phyloP scores from a whole-genome alignment of 176 grass and related monocot genomes.

The Olyra latifolia region DNA sequence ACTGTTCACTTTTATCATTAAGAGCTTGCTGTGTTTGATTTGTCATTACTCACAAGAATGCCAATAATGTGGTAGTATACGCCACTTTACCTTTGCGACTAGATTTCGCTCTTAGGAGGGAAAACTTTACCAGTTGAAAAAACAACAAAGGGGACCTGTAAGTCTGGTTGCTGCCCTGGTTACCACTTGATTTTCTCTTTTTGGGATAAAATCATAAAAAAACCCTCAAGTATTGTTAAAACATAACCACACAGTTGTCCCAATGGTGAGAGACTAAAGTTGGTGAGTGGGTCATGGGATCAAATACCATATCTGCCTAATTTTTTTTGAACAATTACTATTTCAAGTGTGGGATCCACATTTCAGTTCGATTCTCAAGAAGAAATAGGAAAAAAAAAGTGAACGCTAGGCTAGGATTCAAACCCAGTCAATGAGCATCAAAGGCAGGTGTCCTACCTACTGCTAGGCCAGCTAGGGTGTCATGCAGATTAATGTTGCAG shows the following conservation, averaged over 20 bases:
- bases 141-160: neutral
- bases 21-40: neutral
- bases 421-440: neutral
- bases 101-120: neutral
- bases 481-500: neutral
- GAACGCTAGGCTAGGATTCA: neutral
- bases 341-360: neutral
- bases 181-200: neutral
- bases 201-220: neutral
- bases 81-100: neutral
- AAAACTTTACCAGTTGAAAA: neutral
- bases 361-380: neutral
- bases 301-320: neutral
- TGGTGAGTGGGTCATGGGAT: neutral
- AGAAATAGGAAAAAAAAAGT: neutral
- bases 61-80: neutral
- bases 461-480: neutral
- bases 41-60: neutral
- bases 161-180: neutral
- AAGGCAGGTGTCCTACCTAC: neutral
- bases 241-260: neutral
- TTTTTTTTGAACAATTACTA: neutral
- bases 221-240: neutral
- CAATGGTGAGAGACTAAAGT: neutral
- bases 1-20: neutral